Evolutionary conservation across 352 stramenopile genomes (phyloP).

Genomic region (Globisporangium carolinianum): DNA sequence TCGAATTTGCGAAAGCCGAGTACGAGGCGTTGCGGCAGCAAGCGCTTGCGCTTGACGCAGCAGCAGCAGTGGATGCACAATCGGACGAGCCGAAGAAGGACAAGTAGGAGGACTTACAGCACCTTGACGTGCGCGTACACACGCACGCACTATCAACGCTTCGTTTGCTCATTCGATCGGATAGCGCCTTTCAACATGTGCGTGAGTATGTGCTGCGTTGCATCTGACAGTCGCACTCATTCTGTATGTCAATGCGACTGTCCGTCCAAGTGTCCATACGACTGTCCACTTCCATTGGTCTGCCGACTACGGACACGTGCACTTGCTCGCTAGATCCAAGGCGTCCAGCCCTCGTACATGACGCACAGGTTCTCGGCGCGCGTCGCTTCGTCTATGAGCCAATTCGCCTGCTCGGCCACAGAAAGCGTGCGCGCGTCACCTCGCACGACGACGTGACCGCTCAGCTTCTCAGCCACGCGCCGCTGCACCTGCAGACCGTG

Average conservation of each 20-base stretch:
- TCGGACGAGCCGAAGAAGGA: slow-evolving; percentile 10
- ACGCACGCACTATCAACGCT: background rate
- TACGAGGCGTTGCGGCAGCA: slow-evolving; percentile 48
- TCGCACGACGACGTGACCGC: slow-evolving; percentile 33
- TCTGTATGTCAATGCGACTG: too few relatives aligned
- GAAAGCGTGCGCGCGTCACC: slow-evolving; percentile 32
- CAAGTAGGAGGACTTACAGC: slow-evolving; percentile 2
- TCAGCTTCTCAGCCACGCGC: slow-evolving; percentile 73
- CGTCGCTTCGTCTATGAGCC: slow-evolving; percentile 72
- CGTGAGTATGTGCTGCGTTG: too few relatives aligned
- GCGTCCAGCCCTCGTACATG: slow-evolving; percentile 88
- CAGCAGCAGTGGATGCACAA: background rate
- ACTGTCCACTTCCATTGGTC: background rate
- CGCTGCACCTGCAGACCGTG: slow-evolving; percentile 64
- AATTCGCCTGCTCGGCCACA: slow-evolving; percentile 70
- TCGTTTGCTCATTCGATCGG: too few relatives aligned
- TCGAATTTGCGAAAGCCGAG: slow-evolving; percentile 57
- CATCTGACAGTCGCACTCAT: too few relatives aligned
- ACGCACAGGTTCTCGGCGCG: slow-evolving; percentile 79
- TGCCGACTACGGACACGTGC: background rate
- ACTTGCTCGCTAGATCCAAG: slow-evolving; percentile 57
- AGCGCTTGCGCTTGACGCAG: slow-evolving; percentile 1
- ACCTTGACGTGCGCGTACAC: background rate
- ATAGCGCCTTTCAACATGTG: too few relatives aligned
- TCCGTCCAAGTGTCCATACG: too few relatives aligned